Conservation (phyloP, 108 stramenopile genomes). For the Chaetoceros tenuissimus region DNA sequence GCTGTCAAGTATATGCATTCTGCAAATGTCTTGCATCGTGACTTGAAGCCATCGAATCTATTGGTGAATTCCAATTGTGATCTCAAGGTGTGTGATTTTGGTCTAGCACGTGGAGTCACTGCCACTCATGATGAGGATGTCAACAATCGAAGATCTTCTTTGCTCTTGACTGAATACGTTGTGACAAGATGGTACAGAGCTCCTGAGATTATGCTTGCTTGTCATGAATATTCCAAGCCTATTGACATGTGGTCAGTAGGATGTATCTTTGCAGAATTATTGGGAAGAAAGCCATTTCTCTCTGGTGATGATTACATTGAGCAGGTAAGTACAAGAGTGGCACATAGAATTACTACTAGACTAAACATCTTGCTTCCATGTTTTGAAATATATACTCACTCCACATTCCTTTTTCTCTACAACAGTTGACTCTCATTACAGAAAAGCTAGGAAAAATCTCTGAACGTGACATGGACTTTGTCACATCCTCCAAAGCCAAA, state of each 20-base stretch:
- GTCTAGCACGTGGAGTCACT: constrained; percentile 88
- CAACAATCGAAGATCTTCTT: constrained; percentile 41
- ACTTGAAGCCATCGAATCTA: constrained; percentile 96
- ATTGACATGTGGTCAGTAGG: constrained; percentile 97
- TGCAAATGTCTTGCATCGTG: constrained; percentile 96
- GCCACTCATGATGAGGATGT: constrained; percentile 30
- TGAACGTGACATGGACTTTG: constrained; percentile 88
- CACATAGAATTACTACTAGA: constrained; percentile 16
- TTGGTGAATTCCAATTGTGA: constrained; percentile 99
- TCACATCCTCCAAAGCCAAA: constrained; percentile 87
- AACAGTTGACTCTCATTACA: constrained; percentile 71
- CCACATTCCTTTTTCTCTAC: background rate
- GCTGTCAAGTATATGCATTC: constrained; percentile 98
- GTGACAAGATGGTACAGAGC: constrained; percentile 99
- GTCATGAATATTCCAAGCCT: constrained; percentile 97
- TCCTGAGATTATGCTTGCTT: constrained; percentile 99
- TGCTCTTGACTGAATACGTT: constrained; percentile 92
- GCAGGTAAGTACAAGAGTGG: constrained; percentile 80
- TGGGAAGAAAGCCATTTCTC: constrained; percentile 92
- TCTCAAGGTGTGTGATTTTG: constrained; percentile 98
- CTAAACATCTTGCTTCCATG: constrained; percentile 1
- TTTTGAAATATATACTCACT: constrained; percentile 1
- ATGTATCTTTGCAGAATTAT: constrained; percentile 98
- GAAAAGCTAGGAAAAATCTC: constrained; percentile 89
- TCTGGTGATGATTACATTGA: constrained; percentile 99